Evolutionary conservation across 148 eudicot species (phyloP).

Genomic region (Limonium bicolor): DNA sequence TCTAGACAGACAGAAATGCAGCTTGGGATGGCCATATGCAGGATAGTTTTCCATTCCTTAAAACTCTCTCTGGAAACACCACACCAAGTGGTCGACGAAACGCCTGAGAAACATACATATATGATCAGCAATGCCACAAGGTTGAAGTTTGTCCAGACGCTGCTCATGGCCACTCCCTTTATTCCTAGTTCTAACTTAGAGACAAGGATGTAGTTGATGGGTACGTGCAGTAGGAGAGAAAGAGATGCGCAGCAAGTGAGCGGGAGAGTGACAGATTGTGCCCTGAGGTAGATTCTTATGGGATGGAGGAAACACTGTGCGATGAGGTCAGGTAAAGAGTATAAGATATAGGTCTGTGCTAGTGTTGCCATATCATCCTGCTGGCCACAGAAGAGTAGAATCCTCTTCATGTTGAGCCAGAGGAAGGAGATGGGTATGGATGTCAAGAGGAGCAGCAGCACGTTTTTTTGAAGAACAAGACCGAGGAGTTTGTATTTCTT

Average conservation of each 20-base stretch:
- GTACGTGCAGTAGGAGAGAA: conserved; percentile 51
- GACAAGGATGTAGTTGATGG: conserved; percentile 52
- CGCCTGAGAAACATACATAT: conserved; percentile 32
- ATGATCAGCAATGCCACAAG: conserved; percentile 26
- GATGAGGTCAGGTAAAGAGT: conserved; percentile 49
- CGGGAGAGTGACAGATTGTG: conserved; percentile 63
- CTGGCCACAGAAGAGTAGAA: conserved; percentile 43
- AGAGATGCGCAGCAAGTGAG: conserved; percentile 47
- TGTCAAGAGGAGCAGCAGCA: conserved; percentile 31
- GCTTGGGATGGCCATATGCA: conserved; percentile 54
- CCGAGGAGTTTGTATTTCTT: conserved; percentile 46
- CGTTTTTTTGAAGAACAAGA: conserved; percentile 37
- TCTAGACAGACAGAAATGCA: conserved; percentile 69
- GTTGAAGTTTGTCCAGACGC: conserved; percentile 39
- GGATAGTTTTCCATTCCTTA: conserved; percentile 29
- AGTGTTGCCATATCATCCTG: conserved; percentile 33
- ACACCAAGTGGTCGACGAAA: conserved; percentile 41
- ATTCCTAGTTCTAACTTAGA: conserved; percentile 26
- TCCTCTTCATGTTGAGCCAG: conserved; percentile 53
- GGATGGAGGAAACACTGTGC: conserved; percentile 52
- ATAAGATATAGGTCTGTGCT: conserved; percentile 44
- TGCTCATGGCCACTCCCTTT: conserved; percentile 49
- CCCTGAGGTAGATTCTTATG: conserved; percentile 48
- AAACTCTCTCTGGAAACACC: conserved; percentile 33
- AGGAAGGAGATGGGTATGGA: conserved; percentile 50